phyloP scores from a whole-genome alignment of 495 filamentous ascomycete genomes.

The Tricharina praecox region DNA sequence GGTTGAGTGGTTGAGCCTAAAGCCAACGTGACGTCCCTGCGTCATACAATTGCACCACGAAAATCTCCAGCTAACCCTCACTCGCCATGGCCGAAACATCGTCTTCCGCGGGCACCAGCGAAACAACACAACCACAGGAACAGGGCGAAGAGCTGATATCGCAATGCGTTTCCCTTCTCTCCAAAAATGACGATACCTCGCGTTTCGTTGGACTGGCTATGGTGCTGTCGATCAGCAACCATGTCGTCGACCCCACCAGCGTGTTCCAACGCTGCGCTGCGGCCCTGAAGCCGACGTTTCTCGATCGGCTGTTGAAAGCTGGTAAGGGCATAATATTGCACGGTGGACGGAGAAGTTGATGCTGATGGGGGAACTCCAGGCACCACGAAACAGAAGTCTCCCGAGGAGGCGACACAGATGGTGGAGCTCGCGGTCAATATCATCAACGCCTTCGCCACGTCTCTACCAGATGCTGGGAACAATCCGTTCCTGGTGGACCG shows the following conservation, averaged over 20 bases:
- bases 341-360: not conserved
- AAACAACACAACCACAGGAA: not conserved
- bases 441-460: constrained; percentile 39
- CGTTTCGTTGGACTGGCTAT: constrained; percentile 50
- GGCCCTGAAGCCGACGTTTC: constrained; percentile 39
- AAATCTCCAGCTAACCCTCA: too few species aligned
- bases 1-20: too few species aligned
- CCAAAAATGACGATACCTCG: constrained; percentile 43
- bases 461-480: constrained; percentile 33
- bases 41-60: too few species aligned
- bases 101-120: too few species aligned
- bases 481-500: constrained; percentile 33
- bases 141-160: constrained; percentile 3
- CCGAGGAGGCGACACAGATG: constrained; percentile 37
- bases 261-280: constrained; percentile 33
- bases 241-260: constrained; percentile 31
- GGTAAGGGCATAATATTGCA: constrained; percentile 12
- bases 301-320: constrained; percentile 43
- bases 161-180: constrained; percentile 29
- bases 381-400: constrained; percentile 27
- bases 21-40: too few species aligned
- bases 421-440: constrained; percentile 43
- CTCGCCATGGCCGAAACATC: too few species aligned
- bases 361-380: constrained; percentile 9
- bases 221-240: constrained; percentile 43